Base-by-base conservation (phyloP, 495 filamentous ascomycete species). In the Daldinia childiae region DNA sequence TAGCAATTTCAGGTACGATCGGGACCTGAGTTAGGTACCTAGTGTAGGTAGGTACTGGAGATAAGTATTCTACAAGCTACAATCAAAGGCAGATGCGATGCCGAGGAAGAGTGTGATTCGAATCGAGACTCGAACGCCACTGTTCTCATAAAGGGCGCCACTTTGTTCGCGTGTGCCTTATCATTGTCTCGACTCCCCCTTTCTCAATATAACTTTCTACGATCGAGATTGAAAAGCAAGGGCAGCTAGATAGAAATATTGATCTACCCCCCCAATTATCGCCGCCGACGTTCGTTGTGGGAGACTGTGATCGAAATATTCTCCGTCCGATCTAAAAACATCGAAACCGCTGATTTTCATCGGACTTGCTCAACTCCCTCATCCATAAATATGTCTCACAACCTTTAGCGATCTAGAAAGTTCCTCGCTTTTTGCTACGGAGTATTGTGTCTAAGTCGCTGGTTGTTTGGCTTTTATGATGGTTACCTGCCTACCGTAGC, bases 141-240 rank as follows among this genome's bases (percentile, higher is more conserved):
- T 11, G 59, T 48, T 36, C 62, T 67, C 63, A 66, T 65, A 62
- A 12, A 26, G 38, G 52, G 65, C 59, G 69, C 63, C 64, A 60
- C 64, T 59, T 63, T 64, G 19, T 32, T 58, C 51, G 52, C 45
- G 6, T 32, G 17, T 19, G 32, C 58, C 15, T 63, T 67, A 62
- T 64, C 64, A 17, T 38, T 55, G 38, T 48, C 4, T 8, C 5
- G 7, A 51, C 21, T 52, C 27, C 15, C 2, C 26, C 9, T 8
- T 27, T 24, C 21, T 29, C 9, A 36, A 32, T 39, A 0, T 2
- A 17, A 32, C 5, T 41, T 54, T 54, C 29, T 11, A 3, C 15
- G 65, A 62, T 68, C 66, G 66, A 68, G 58, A 68, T 68, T 39
- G 0, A 8, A 21, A 71, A 27, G 62, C 30, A 64, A 59, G 62